Base-by-base conservation (phyloP, 768 basidiomycete species). In the Termitomyces sp. region DNA sequence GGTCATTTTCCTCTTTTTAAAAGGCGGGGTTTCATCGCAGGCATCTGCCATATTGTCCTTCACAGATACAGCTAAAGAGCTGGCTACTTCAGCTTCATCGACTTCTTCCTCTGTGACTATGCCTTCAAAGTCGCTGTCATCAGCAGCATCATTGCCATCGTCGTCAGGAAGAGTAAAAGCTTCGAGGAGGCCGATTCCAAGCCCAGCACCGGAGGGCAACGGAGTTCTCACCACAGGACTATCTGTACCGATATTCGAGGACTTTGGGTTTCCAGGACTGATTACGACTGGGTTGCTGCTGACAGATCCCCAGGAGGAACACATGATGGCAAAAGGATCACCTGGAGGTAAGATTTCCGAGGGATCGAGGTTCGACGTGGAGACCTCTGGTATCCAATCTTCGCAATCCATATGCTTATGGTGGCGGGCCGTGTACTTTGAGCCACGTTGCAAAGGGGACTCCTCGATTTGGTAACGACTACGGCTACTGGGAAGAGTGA, bases 171-270 rank as follows among this genome's bases (percentile, higher is more conserved):
- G 69, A 31, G 70, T 70, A 60, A 85, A 85, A 12, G 84, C 79
- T 52, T 78, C 82, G 62, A 85, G 71, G 41, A 85, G 70, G 8
- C 81, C 81, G 53, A 84, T 74, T 4, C 77, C 78, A 44, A 83
- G 67, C 15, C 79, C 78, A 31, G 74, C 69, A 4, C 69, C 70
- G 19, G 73, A 63, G 14, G 76, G 66, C 23, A 70, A 59, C 12
- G 66, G 60, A 15, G 68, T 77, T 55, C 80, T 71, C 44, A 82
- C 65, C 17, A 86, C 79, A 28, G 85, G 86, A 57, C 85, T 86
- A 57, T 82, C 83, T 10, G 66, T 64, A 44, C 75, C 74, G 40
- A 69, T 60, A 21, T 62, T 67, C 19, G 71, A 61, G 30, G 72
- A 65, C 46, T 60, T 69, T 19, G 53, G 37, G 42, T 66, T 67